Base-by-base conservation (phyloP, 768 basidiomycete genomes). In the Trichaptum fuscoviolaceum region DNA sequence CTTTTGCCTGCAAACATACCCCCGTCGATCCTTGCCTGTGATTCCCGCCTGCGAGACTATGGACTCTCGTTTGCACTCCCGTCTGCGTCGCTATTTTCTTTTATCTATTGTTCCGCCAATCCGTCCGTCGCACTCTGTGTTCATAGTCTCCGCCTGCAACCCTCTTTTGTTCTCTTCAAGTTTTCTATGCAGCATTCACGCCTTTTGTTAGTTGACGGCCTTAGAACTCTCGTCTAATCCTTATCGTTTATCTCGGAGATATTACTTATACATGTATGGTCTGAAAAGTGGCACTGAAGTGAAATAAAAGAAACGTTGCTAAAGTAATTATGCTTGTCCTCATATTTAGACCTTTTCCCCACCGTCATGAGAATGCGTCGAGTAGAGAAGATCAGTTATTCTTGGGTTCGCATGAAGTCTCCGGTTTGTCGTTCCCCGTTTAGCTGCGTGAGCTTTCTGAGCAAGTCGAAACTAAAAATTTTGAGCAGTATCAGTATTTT, bases 281-380 rank as follows among this genome's bases (percentile, higher is more conserved):
- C 20, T 52, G 42, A 12, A 12, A 52, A 52, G 42, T 52, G 42
- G 42, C 20, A 20, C 20, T 52, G 42, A 52, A 52, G 42, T 52
- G 42, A 52, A 36, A 52, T 52, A 52, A 52, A 52, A 52, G 42
- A 52, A 52, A 52, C 42, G 42, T 52, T 52, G 42, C 42, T 52
- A 52, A 52, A 52, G 42, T 52, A 52, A 6, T 52, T 52, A 52
- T 52, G 42, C 42, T 20, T 52, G 42, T 20, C 15, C 20, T 12
- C 20, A 12, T 52, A 7, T 20, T 20, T 5, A 20, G 42, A 20
- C 10, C 42, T 52, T 52, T 20, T 4, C 42, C 42, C 42, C 42
- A 52, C 42, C 42, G 20, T 52, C 42, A 52, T 52, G 42, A 52
- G 42, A 5, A 20, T 52, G 42, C 42, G 15, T 52, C 20, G 42